A percentile compares a stretch with the other conserved stretches of the same genome.
Evolutionary conservation across 257 asterid genomes (phyloP).

Genomic region (Anisodus tanguticus): DNA sequence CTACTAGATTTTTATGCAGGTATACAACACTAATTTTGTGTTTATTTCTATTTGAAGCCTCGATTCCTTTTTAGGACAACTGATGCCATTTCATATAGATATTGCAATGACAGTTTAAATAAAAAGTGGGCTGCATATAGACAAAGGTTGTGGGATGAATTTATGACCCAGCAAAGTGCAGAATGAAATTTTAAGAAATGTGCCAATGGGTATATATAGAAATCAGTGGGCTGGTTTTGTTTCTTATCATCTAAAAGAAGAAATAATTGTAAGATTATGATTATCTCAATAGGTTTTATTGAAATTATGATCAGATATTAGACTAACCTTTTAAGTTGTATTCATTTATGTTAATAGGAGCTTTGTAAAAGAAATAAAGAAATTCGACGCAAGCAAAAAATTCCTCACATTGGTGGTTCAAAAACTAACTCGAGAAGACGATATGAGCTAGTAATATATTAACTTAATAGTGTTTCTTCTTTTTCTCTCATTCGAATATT

Average conservation of each 20-base stretch:
- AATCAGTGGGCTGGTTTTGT: not conserved
- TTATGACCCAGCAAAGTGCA: not conserved
- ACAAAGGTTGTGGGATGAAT: not conserved
- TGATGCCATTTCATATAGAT: not conserved
- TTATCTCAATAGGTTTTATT: not conserved
- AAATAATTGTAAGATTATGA: not conserved
- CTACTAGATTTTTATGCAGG: not conserved
- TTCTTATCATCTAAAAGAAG: not conserved
- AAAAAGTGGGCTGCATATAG: not conserved
- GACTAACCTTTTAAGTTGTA: not conserved
- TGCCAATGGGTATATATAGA: not conserved
- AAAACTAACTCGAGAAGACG: not conserved
- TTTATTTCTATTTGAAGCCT: not conserved
- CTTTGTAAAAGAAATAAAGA: not conserved
- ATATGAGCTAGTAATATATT: not conserved
- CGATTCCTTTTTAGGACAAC: not conserved
- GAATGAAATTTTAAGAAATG: not conserved
- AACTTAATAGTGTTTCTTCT: not conserved
- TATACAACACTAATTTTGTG: not conserved
- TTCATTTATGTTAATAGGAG: not conserved
- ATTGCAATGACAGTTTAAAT: not conserved
- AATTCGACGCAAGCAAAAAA: not conserved
- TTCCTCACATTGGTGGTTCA: not conserved
- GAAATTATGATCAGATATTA: not conserved
- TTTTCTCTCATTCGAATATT: not conserved